phyloP scores from a whole-genome alignment of 768 basidiomycete species.

The Vararia minispora region DNA sequence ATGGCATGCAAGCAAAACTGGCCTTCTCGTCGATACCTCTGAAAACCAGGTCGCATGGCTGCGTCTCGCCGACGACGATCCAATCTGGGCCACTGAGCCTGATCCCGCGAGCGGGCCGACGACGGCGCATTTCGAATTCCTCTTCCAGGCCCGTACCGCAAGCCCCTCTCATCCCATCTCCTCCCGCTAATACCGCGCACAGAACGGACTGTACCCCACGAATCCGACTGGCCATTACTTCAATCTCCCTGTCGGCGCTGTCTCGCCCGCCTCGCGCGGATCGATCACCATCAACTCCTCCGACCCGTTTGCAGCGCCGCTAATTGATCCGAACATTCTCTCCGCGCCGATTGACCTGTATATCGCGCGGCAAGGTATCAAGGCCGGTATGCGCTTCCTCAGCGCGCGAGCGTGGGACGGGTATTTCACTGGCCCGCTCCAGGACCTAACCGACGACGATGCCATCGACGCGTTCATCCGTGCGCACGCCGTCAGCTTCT shows the following conservation, averaged over 20 bases:
- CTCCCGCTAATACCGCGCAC: background rate
- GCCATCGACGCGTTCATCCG: constrained; percentile 7
- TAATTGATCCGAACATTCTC: constrained; percentile 15
- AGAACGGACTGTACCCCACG: background rate
- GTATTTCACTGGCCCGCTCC: constrained; percentile 1
- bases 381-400: constrained; percentile 1
- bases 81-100: background rate
- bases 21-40: constrained; percentile 7
- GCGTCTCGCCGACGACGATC: constrained; percentile 4
- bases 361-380: background rate
- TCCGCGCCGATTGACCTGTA: background rate
- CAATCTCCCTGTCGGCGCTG: background rate
- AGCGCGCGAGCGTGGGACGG: background rate
- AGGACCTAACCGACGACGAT: constrained; percentile 5
- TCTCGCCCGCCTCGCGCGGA: constrained; percentile 11
- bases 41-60: constrained; percentile 6
- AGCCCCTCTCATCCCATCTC: background rate
- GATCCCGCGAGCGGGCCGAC: constrained; percentile 13
- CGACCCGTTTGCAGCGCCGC: constrained; percentile 15
- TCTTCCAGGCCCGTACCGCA: constrained; percentile 7
- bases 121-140: constrained; percentile 12
- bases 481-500: background rate
- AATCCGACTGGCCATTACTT: constrained; percentile 1
- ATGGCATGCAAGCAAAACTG: constrained; percentile 8
- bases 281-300: constrained; percentile 14